A percentile compares a stretch with the other conserved stretches of the same genome.
phyloP scores from a whole-genome alignment of 1,139 yeast genomes.

The Geotrichum klebahnii region DNA sequence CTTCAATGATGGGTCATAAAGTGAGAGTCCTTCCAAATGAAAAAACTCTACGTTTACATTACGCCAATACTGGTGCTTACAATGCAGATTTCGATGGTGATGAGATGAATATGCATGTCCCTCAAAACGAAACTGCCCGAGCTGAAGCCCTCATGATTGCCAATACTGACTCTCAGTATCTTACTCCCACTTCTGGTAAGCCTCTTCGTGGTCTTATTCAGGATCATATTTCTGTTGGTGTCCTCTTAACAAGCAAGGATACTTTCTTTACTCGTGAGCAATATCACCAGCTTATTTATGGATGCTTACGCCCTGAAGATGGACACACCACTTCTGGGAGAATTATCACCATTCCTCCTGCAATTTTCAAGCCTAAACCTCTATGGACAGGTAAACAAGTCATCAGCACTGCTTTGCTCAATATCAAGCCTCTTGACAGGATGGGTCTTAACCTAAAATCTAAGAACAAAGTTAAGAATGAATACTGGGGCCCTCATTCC shows the following conservation, averaged over 20 bases:
- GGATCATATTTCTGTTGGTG: slow-evolving; percentile 98
- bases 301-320: slow-evolving; percentile 95
- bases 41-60: slow-evolving; percentile 91
- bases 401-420: slow-evolving; percentile 76
- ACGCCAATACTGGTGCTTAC: slow-evolving; percentile 98
- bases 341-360: slow-evolving; percentile 82
- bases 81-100: slow-evolving; percentile 99
- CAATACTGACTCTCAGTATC: slow-evolving; percentile 92
- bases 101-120: slow-evolving; percentile 99
- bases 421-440: slow-evolving; percentile 78
- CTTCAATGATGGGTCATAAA: slow-evolving; percentile 99
- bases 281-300: slow-evolving; percentile 90
- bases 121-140: slow-evolving; percentile 95
- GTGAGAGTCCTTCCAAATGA: slow-evolving; percentile 96
- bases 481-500: slow-evolving; percentile 88
- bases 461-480: slow-evolving; percentile 85
- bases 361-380: slow-evolving; percentile 78
- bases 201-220: slow-evolving; percentile 98
- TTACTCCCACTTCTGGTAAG: slow-evolving; percentile 96
- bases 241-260: slow-evolving; percentile 93
- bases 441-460: slow-evolving; percentile 87
- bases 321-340: slow-evolving; percentile 77
- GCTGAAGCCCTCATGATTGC: slow-evolving; percentile 95
- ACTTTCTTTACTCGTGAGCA: slow-evolving; percentile 84
- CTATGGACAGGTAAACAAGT: slow-evolving; percentile 99